phyloP scores from a whole-genome alignment of 345 rosid genomes.

The Psidium guajava region DNA sequence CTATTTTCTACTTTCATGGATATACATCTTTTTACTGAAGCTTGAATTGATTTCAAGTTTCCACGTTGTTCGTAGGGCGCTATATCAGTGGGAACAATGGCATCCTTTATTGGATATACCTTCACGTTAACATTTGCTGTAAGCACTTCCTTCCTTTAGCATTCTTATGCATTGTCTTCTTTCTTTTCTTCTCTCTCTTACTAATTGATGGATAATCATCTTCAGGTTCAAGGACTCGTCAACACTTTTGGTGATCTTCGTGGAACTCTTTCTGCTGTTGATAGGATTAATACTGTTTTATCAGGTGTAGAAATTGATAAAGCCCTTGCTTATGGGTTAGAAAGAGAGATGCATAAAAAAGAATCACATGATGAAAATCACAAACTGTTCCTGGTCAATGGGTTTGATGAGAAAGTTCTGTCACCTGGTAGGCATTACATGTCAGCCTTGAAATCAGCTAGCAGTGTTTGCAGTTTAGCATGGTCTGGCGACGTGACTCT shows the following conservation, averaged over 20 bases:
- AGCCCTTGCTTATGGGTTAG: constrained; percentile 86
- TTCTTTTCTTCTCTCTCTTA: constrained; percentile 3
- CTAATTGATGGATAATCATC: neutral
- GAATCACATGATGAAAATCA: constrained; percentile 37
- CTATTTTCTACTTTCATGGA: neutral
- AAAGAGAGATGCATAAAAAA: constrained; percentile 62
- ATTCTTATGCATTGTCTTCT: neutral
- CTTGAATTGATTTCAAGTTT: neutral
- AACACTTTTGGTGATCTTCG: constrained; percentile 96
- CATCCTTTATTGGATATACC: constrained; percentile 92
- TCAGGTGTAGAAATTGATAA: constrained; percentile 71
- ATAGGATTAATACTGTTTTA: constrained; percentile 76
- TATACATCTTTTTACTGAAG: neutral
- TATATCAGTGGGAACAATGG: constrained; percentile 80
- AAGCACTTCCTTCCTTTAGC: constrained; percentile 23
- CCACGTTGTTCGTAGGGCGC: constrained; percentile 53
- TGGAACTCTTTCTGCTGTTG: constrained; percentile 76
- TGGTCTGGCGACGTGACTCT: constrained; percentile 86
- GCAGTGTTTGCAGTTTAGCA: constrained; percentile 43
- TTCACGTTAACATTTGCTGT: constrained; percentile 91
- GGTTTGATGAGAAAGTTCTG: constrained; percentile 25
- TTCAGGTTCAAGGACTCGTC: constrained; percentile 93
- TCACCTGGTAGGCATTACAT: constrained; percentile 41
- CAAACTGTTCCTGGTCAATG: constrained; percentile 45
- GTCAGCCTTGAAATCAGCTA: constrained; percentile 58